These are phyloP conservation scores for Priceomyces castillae DNA, from an alignment of 805 yeast species.

Conservation along the genomic window DNA sequence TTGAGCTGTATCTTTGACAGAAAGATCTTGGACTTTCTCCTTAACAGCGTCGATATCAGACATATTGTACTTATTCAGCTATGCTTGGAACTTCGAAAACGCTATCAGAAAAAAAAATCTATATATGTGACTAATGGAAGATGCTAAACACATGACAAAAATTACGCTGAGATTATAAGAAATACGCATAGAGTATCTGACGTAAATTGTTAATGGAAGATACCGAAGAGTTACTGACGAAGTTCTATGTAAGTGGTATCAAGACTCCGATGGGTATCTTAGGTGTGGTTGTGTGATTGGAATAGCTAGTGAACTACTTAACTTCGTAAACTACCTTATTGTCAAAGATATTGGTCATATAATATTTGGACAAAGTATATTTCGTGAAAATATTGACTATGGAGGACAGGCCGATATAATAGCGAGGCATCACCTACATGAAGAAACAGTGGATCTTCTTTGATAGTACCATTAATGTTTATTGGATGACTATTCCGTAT, in stretches of 20 bases:
- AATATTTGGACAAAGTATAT: no score
- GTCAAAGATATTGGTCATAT: no score
- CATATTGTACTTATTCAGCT: conserved; percentile 4
- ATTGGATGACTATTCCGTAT: not conserved
- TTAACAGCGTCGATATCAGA: conserved; percentile 28
- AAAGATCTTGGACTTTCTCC: conserved; percentile 46
- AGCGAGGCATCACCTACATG: conserved; percentile 3
- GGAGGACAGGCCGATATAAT: no score
- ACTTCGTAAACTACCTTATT: no score
- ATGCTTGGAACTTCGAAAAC: not conserved
- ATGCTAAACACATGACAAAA: conserved; percentile 2
- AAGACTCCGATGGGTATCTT: no score
- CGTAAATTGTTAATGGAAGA: no score
- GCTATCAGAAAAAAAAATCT: conserved; percentile 1
- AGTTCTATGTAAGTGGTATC: no score
- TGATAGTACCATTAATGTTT: not conserved
- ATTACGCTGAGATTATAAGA: conserved; percentile 4
- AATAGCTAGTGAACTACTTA: no score
- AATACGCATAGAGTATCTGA: not conserved
- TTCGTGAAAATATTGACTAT: no score
- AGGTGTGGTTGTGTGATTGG: no score
- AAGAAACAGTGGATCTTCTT: not conserved
- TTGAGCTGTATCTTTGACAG: conserved; percentile 25
- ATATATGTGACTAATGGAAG: not conserved
- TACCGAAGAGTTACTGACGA: no score